Conservation (phyloP, 2,329 filamentous ascomycete species). For the Verticillium zaregamsianum region DNA sequence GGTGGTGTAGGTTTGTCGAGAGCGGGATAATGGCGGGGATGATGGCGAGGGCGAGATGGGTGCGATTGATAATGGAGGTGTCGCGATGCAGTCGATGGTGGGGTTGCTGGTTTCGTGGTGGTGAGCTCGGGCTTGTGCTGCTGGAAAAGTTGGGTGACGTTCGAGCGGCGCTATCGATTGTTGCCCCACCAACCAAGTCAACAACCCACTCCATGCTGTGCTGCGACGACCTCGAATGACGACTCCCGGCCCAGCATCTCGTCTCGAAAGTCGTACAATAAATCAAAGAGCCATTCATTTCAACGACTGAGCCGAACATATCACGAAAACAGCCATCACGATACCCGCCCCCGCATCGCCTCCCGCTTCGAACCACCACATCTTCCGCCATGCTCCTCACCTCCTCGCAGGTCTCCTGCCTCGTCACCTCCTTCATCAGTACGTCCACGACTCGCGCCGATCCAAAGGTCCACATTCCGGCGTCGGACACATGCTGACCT, state of each 20-base stretch:
- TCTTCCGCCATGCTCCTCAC: constrained; percentile 51
- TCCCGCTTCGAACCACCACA: neutral
- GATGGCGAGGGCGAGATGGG: too few relatives aligned
- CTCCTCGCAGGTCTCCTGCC: constrained; percentile 65
- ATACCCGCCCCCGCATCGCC: neutral
- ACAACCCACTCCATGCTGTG: constrained; percentile 6
- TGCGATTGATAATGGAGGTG: neutral
- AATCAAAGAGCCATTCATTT: neutral
- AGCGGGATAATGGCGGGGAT: neutral
- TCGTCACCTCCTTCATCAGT: constrained; percentile 62
- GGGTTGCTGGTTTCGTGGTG: neutral
- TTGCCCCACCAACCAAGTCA: constrained; percentile 36
- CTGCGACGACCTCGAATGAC: constrained; percentile 3
- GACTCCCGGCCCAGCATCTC: constrained; percentile 3
- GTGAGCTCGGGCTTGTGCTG: neutral
- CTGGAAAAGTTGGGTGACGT: neutral
- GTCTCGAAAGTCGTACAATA: constrained; percentile 3
- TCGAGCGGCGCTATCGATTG: constrained; percentile 9
- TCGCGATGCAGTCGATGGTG: neutral
- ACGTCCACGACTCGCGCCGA: constrained; percentile 22
- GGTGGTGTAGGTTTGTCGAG: too few relatives aligned
- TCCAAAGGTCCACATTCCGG: constrained; percentile 9
- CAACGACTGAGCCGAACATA: neutral
- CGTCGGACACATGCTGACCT: neutral
- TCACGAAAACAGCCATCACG: neutral